Percentiles rank a stretch among this genome's conserved stretches.
phyloP scores from a whole-genome alignment of 176 grass and related monocot genomes.

The Cenchrus purpureus region DNA sequence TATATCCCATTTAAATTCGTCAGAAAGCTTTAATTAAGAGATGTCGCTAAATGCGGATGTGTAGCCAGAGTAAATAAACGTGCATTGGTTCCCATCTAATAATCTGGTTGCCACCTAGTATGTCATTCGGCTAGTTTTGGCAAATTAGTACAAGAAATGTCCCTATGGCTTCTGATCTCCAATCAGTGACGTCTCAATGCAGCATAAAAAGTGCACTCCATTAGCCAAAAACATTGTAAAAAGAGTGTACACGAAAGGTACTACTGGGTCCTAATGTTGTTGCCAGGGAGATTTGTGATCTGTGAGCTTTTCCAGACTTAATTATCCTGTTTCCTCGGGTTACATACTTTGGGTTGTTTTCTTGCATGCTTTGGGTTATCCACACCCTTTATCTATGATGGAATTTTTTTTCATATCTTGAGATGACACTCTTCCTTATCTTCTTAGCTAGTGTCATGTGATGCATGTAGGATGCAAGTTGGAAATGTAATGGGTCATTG shows the following conservation, averaged over 20 bases:
- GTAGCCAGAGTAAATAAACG: background rate
- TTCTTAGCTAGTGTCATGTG: conserved; percentile 15
- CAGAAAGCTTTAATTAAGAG: background rate
- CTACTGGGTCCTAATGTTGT: conserved; percentile 3
- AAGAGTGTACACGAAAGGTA: conserved; percentile 9
- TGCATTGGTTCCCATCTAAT: background rate
- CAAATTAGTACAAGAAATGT: background rate
- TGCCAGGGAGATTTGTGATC: background rate
- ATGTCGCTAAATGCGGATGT: background rate
- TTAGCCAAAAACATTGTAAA: background rate
- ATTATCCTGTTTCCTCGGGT: conserved; percentile 11
- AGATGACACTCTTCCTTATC: conserved; percentile 22
- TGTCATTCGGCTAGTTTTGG: background rate
- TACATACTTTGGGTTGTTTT: background rate
- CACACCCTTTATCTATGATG: background rate
- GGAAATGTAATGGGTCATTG: background rate
- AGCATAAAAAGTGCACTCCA: background rate
- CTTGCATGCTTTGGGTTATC: conserved; percentile 9
- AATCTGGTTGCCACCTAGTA: background rate
- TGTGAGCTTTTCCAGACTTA: background rate
- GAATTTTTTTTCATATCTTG: conserved; percentile 23
- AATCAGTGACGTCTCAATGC: background rate
- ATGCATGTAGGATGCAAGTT: conserved; percentile 18
- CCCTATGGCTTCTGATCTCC: background rate
- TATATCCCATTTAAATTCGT: too few species aligned